Base-by-base conservation (phyloP, 768 basidiomycete genomes). In the Nidularia sp. region DNA sequence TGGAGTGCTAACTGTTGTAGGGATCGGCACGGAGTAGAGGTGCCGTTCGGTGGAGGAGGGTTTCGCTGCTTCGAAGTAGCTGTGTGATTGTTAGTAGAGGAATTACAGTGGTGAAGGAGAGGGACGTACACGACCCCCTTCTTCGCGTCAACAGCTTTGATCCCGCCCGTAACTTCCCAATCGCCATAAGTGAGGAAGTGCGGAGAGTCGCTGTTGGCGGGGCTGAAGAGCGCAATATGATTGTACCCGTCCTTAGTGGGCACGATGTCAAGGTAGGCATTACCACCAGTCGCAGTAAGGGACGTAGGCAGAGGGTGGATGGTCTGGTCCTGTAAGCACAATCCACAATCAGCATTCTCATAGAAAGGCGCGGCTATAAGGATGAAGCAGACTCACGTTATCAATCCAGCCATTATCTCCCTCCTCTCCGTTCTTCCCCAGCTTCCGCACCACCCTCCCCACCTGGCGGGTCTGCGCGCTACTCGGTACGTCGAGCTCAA, bases 341-440 rank as follows among this genome's bases (percentile, higher is more conserved):
- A 51, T 51, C 44, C 43, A 25, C 25, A 3, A 54, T 49, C 25
- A 44, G 7, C 34, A 25, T 25, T 25, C 25, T 25, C 25, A 25
- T 25, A 25, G 25, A 25, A 25, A 50, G 33, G 25, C 39, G 8
- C 39, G 6, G 31, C 25, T 2, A 42, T 34, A 36, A 22, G 22
- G 48, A 44, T 15, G 36, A 48, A 48, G 44, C 35, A 52, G 25
- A 25, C 9, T 2, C 10, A 33, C 39, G 39, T 15, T 41, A 48
- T 98, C 91, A 55, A 98, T 93, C 97, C 97, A 99, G 1, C 97
- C 97, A 35, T 84, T 83, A 62, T 97, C 96, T 0, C 85, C 88
- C 62, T 96, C 79, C 60, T 94, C 95, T 5, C 92, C 96, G 34
- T 85, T 63, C 62, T 82, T 79, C 3, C 94, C 96, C 7, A 96